Base-by-base conservation (phyloP, 305 asterid genomes). In the Withania somnifera region DNA sequence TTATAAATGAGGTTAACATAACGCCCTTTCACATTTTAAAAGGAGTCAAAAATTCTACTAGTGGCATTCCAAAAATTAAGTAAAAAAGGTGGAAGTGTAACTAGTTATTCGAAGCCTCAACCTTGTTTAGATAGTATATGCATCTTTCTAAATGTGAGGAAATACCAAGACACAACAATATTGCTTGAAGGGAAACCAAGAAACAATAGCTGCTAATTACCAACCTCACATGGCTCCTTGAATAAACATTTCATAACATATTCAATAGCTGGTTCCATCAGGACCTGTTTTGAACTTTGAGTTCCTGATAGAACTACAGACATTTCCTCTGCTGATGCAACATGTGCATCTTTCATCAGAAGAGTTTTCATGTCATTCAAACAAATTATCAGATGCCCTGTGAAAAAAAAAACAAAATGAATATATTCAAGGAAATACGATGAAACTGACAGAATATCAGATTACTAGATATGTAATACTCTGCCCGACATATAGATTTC, bases 251-350 rank as follows among this genome's bases (percentile, higher is more conserved):
- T 90, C 87, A 89, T 82, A 84, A 89, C 86, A 82, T 90, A 91
- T 88, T 93, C 97, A 77, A 95, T 87, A 86, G 94, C 81, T 42
- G 98, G 97, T 83, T 93, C 98, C 84, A 92, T 89, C 86, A 93
- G 83, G 83, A 89, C 79, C 77, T 90, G 84, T 83, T 85, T 82
- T 57, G 88, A 80, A 84, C 86, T 86, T 84, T 86, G 84, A 84
- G 86, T 88, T 87, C 87, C 93, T 47, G 87, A 84, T 78, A 85
- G 79, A 83, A 81, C 85, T 80, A 78, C 88, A 84, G 81, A 79
- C 13, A 83, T 60, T 85, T 89, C 90, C 84, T 86, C 86, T 14
- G 81, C 81, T 76, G 91, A 83, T 51, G 84, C 82, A 81, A 85
- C 84, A 83, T 80, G 83, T 54, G 84, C 82, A 78, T 84, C 85